Evolutionary conservation across 306 rosid species (phyloP).

Genomic region (Castanea crenata): DNA sequence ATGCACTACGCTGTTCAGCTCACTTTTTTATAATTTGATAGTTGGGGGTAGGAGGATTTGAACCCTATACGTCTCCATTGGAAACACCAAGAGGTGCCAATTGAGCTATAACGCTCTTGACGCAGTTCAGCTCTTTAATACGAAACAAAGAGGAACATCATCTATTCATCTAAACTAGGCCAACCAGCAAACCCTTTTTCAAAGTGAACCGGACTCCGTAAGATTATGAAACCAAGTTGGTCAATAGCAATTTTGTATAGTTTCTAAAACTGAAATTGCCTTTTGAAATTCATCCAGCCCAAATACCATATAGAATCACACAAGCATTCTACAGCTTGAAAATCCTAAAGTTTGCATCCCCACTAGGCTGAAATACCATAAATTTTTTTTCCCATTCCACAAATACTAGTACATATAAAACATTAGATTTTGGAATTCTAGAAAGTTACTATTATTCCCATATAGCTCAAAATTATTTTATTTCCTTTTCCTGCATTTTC

Average conservation of each 20-base stretch:
- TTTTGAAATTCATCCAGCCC: not conserved
- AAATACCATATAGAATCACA: not conserved
- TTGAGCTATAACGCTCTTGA: too few species aligned
- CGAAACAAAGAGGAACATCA: not conserved
- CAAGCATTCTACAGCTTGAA: not conserved
- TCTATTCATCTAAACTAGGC: too few species aligned
- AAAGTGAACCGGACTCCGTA: not conserved
- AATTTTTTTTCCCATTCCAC: not conserved
- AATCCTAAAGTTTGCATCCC: not conserved
- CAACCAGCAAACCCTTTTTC: not conserved
- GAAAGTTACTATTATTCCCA: too few species aligned
- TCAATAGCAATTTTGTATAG: not conserved
- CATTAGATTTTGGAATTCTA: too few species aligned
- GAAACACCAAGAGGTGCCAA: too few species aligned
- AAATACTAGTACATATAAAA: not conserved
- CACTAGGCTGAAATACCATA: not conserved
- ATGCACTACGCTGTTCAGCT: not conserved
- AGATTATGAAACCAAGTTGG: not conserved
- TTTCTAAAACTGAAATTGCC: not conserved
- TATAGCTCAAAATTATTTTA: not conserved
- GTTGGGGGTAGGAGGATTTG: too few species aligned
- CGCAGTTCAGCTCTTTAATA: too few species aligned
- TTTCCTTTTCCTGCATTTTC: not conserved
- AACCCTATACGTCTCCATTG: too few species aligned
- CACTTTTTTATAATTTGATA: not conserved